A percentile compares a stretch with the other conserved stretches of the same genome.
Conservation (phyloP, 139 green algal genomes). For the Auxenochlorella protothecoides region DNA sequence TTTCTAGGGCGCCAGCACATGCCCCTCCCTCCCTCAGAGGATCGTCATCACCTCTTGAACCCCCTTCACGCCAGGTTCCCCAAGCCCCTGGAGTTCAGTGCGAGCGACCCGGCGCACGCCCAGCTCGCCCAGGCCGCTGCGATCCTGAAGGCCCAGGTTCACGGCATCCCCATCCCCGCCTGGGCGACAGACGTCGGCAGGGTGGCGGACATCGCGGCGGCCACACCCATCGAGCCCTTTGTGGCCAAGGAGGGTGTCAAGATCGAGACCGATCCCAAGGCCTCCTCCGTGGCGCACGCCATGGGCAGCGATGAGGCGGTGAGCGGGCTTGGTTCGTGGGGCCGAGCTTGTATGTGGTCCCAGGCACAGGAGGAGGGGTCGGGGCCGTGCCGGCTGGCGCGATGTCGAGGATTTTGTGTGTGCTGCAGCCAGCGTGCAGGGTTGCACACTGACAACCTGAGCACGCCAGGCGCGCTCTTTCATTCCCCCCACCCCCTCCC, state of each 20-base stretch:
- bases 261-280: slow-evolving; percentile 98
- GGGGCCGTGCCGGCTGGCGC: too few species aligned
- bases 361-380: too few species aligned
- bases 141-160: slow-evolving; percentile 82
- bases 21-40: too few species aligned
- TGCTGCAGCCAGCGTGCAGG: too few species aligned
- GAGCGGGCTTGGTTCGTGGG: neutral
- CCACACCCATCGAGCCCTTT: slow-evolving; percentile 69
- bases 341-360: too few species aligned
- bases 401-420: too few species aligned
- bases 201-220: slow-evolving; percentile 35
- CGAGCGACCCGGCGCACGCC: slow-evolving; percentile 57
- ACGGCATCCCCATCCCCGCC: slow-evolving; percentile 62
- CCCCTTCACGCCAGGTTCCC: slow-evolving; percentile 57
- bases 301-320: slow-evolving; percentile 23
- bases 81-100: slow-evolving; percentile 61
- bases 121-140: slow-evolving; percentile 69
- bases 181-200: slow-evolving; percentile 44
- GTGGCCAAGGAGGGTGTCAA: slow-evolving; percentile 73
- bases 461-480: neutral
- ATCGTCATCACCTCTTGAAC: too few species aligned
- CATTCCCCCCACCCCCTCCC: neutral
- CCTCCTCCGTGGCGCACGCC: slow-evolving; percentile 11
- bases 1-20: too few species aligned
- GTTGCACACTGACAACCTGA: too few species aligned